These are phyloP conservation scores for Ajuga chamaepitys DNA, from an alignment of 257 asterid genomes.

Conservation along the genomic window DNA sequence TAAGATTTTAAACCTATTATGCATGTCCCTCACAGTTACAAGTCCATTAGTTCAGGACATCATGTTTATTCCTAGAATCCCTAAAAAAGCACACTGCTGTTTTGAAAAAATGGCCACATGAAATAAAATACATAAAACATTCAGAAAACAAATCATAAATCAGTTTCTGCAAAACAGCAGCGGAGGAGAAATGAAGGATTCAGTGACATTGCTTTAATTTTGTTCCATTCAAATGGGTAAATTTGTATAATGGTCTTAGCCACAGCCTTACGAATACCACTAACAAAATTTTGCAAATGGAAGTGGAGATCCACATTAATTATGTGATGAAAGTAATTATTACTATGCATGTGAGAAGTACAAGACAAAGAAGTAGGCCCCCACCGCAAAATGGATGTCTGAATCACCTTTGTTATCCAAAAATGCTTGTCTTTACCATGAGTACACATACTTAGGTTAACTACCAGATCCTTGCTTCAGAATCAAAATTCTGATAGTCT, in stretches of 20 bases:
- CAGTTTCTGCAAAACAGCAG: conserved; percentile 1
- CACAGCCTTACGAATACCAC: background rate
- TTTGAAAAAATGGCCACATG: background rate
- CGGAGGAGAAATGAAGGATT: background rate
- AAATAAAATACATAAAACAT: background rate
- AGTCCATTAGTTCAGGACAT: background rate
- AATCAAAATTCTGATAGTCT: background rate
- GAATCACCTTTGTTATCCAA: background rate
- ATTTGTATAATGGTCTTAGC: background rate
- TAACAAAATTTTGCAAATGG: background rate
- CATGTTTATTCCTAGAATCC: background rate
- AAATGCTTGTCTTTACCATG: background rate
- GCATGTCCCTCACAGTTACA: background rate
- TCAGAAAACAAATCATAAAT: background rate
- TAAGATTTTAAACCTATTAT: background rate
- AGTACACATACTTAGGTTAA: background rate
- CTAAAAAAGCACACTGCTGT: background rate
- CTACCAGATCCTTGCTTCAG: background rate
- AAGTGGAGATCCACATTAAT: background rate
- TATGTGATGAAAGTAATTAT: background rate
- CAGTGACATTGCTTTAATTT: background rate
- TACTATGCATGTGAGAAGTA: background rate
- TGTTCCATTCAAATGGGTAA: background rate
- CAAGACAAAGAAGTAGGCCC: background rate
- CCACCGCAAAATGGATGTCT: background rate